Conservation (phyloP, 805 yeast genomes). For the Candida railenensis region DNA sequence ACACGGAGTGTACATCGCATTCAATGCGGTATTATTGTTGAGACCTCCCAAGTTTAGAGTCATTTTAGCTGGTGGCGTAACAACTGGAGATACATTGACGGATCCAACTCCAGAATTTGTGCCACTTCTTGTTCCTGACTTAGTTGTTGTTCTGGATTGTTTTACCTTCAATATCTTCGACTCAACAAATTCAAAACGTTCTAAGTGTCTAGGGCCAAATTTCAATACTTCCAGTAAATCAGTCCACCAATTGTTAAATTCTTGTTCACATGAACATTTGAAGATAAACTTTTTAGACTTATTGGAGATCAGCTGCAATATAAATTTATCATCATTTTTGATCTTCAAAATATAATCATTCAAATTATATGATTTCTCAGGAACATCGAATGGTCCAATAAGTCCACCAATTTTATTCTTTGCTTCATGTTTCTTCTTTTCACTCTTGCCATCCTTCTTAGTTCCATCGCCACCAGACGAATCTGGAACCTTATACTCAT, state of each 20-base stretch:
- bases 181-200: constrained; percentile 50
- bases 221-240: constrained; percentile 54
- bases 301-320: constrained; percentile 27
- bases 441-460: constrained; percentile 2
- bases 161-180: constrained; percentile 31
- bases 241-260: constrained; percentile 52
- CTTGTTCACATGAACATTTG: constrained; percentile 43
- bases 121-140: not conserved
- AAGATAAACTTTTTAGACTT: constrained; percentile 35
- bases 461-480: constrained; percentile 4
- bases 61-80: constrained; percentile 7
- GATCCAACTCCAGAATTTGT: not conserved
- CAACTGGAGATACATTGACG: not conserved
- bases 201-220: constrained; percentile 42
- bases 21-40: constrained; percentile 5
- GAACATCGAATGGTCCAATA: constrained; percentile 39
- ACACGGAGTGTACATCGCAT: constrained; percentile 37
- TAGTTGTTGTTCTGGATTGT: constrained; percentile 2
- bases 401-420: constrained; percentile 40
- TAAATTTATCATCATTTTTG: constrained; percentile 36
- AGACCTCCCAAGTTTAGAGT: constrained; percentile 13
- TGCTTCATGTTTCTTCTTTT: constrained; percentile 9
- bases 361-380: constrained; percentile 40
- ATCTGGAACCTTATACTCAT: constrained; percentile 38
- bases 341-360: constrained; percentile 33